Base-by-base conservation (phyloP, 2,329 filamentous ascomycete genomes). In the Ophiocordyceps unilateralis region DNA sequence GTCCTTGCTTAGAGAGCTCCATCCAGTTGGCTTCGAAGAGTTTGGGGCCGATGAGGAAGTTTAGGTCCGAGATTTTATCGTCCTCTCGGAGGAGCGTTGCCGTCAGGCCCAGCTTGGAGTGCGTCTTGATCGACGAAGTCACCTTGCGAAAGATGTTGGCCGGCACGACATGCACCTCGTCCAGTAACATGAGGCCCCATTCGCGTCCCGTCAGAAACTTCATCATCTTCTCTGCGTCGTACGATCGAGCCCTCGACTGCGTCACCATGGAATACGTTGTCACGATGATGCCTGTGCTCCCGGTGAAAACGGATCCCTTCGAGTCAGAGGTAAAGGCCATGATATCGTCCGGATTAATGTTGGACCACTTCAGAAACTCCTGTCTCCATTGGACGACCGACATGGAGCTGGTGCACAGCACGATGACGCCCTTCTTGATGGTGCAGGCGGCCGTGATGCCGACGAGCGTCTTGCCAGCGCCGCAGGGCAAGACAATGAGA, bases 211-310 rank as follows among this genome's bases (percentile, higher is more conserved):
- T 80, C 48, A 98, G 73, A 58, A 94, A 96, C 48, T 91, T 80
- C 86, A 98, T 95, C 78, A 96, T 93, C 66, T 94, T 93, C 56
- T 91, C 79, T 3, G 89, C 84, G 58, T 98, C 89, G 57, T 96
- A 81, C 2, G 91, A 89, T 45, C 89, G 75, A 46, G 85, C 82
- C 41, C 86, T 75, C 14, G 81, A 87, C 55, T 91, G 84, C 9
- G 86, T 93, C n/a, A 98, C 87, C 91, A 98, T 98, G 46, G 86
- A 91, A 61, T 98, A 98, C 1, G 91, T 98, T 11, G 88, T 93
- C 42, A 98, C 87, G 50, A 98, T 93, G 50, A 98, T 88, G 56
- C 91, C 91, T 1, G 91, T 93, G 55, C 86, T 89, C 41, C 88
- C 78, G 1, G 81, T 79, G 53, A 98, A 94, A 44, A 71, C 72